A percentile compares a stretch with the other conserved stretches of the same genome.
Evolutionary conservation across 805 yeast species (phyloP).

Genomic region (Wickerhamomyces mucosus): DNA sequence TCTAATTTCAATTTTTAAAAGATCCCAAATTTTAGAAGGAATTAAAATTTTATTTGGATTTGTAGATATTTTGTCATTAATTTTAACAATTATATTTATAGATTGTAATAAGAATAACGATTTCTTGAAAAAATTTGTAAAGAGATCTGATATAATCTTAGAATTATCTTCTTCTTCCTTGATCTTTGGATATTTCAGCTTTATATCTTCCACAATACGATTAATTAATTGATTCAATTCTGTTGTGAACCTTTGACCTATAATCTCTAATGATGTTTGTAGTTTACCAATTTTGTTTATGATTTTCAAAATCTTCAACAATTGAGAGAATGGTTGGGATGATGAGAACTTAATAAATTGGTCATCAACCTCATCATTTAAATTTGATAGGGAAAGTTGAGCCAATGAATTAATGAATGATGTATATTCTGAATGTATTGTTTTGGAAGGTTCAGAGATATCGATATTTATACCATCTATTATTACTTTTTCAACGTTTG

Average conservation of each 20-base stretch:
- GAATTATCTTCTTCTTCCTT: conserved; percentile 20
- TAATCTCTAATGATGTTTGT: conserved; percentile 43
- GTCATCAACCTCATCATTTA: conserved; percentile 18
- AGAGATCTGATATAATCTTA: conserved; percentile 55
- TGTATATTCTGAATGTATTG: conserved; percentile 25
- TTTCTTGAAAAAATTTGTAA: conserved; percentile 60
- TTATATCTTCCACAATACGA: conserved; percentile 55
- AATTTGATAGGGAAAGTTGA: conserved; percentile 2
- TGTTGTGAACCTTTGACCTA: conserved; percentile 43
- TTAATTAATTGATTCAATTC: conserved; percentile 60
- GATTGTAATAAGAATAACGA: conserved; percentile 56
- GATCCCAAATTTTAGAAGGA: conserved; percentile 9
- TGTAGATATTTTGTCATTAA: conserved; percentile 26
- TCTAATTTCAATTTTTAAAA: conserved; percentile 11
- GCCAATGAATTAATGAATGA: conserved; percentile 25
- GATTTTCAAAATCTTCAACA: conserved; percentile 43
- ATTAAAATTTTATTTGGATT: conserved; percentile 6
- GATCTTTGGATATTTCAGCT: conserved; percentile 41
- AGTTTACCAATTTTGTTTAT: conserved; percentile 53
- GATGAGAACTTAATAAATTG: conserved; percentile 20
- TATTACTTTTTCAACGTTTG: conserved; percentile 44
- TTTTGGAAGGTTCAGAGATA: conserved; percentile 37
- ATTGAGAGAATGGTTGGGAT: conserved; percentile 43
- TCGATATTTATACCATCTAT: conserved; percentile 51
- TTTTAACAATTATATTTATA: conserved; percentile 57